These are phyloP conservation scores for Sabuloglossum arenarium DNA, from an alignment of 495 filamentous ascomycete genomes.

Conservation along the genomic window DNA sequence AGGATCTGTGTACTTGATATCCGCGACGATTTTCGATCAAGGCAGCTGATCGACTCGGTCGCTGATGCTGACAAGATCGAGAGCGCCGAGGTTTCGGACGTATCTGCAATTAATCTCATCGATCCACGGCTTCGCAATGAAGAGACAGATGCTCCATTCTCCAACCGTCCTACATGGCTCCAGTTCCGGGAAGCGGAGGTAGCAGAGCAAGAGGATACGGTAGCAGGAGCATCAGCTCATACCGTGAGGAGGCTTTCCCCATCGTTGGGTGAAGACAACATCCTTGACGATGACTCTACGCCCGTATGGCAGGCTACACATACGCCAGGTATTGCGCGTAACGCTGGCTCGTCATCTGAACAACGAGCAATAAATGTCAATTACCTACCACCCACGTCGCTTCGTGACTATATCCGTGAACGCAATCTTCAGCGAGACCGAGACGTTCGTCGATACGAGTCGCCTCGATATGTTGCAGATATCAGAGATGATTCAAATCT, in stretches of 20 bases:
- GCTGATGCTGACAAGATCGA: constrained; percentile 30
- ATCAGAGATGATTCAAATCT: constrained; percentile 5
- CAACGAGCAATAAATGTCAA: constrained; percentile 25
- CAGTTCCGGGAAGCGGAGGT: neutral
- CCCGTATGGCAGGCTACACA: neutral
- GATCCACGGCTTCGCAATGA: neutral
- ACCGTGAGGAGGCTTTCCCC: neutral
- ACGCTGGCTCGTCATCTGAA: constrained; percentile 5
- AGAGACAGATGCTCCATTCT: neutral
- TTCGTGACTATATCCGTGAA: constrained; percentile 4
- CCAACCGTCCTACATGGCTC: neutral
- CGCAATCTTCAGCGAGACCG: neutral
- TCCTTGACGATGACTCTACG: neutral
- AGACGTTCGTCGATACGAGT: neutral
- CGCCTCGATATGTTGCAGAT: neutral
- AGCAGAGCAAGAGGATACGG: neutral
- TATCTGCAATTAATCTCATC: constrained; percentile 1
- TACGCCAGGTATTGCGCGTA: neutral
- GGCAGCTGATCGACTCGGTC: constrained; percentile 52
- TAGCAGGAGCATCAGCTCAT: neutral
- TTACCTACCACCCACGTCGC: constrained; percentile 1
- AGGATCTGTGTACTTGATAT: constrained; percentile 70
- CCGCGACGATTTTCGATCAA: constrained; percentile 49
- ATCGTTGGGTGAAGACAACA: neutral
- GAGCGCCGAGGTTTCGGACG: constrained; percentile 22